Base-by-base conservation (phyloP, 2,329 filamentous ascomycete genomes). In the Pseudonectria buxi region DNA sequence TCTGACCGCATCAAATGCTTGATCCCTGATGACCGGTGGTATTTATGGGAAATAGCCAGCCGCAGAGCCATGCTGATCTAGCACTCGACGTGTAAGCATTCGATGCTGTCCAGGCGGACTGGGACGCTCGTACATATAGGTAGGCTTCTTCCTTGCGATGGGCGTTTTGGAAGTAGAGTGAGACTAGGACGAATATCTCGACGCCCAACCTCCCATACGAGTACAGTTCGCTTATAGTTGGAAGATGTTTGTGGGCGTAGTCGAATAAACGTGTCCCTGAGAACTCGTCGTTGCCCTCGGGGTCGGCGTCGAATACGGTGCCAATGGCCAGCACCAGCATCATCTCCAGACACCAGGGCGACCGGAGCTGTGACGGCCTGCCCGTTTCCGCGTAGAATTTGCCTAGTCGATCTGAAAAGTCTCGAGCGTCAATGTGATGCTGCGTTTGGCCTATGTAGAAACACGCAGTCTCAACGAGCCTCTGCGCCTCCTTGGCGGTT, bases 61-160 rank as follows among this genome's bases (percentile, higher is more conserved):
- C 41, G 14, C 37, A 56, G 41, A 3, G 53, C 50, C 28, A 49
- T 56, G 33, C 53, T 56, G 1, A 53, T 54, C 52, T 55, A 7
- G 2, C 12, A 0, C 3, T 31, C 2, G 5, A 0, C n/a, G 3
- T 6, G 37, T 44, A 10, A 46, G 31, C 4, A 15, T 4, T 5
- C 12, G 3, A 7, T 16, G 0, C 11, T 2, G 1, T 3, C 11
- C 5, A 6, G 18, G 18, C 5, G 18, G 18, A 9, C 18, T 6
- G 5, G 10, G 2, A 9, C 13, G 1, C 12, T 34, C 45, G 39
- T 30, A 49, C 49, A 28, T 52, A 52, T 4, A 52, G 47, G 15
- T 52, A 52, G 1, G 49, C 49, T 29, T 52, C 49, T 12, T 52
- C 49, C 18, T 50, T 51, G 7, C 49, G 49, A 11, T 52, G 48